Percentiles rank a stretch among this genome's conserved stretches.
These are phyloP conservation scores for Boletales sp. DNA, from an alignment of 768 basidiomycete species.

Conservation along the genomic window DNA sequence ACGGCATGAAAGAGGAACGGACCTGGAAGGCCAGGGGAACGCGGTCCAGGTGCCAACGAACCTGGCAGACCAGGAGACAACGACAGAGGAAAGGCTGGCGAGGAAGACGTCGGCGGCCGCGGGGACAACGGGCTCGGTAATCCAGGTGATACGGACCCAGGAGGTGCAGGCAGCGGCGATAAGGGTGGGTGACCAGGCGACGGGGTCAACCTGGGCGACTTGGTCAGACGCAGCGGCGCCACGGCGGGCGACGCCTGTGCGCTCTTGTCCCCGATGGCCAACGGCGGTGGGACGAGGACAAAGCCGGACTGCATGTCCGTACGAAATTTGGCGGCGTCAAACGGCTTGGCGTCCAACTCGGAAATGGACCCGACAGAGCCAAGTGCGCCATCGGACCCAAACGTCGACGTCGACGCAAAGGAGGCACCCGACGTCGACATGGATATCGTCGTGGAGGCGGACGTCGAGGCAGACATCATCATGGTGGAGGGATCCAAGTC, in stretches of 20 bases:
- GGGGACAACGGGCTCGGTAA: constrained; percentile 7
- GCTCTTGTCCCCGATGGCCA: constrained; percentile 10
- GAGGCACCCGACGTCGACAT: constrained; percentile 10
- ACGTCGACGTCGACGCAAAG: constrained; percentile 16
- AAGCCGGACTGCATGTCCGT: constrained; percentile 11
- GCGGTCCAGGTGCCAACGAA: constrained; percentile 17
- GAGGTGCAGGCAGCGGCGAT: constrained; percentile 11
- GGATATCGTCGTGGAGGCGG: constrained; percentile 15
- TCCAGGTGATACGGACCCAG: constrained; percentile 11
- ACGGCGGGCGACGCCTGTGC: constrained; percentile 7
- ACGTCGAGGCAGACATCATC: constrained; percentile 10
- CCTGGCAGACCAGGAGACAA: constrained; percentile 17
- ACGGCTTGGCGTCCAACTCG: constrained; percentile 18
- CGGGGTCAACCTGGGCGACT: constrained; percentile 21
- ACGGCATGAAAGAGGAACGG: constrained; percentile 10
- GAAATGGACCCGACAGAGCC: constrained; percentile 20
- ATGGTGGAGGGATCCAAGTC: too few species aligned
- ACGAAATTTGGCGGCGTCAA: constrained; percentile 14
- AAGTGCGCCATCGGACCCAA: constrained; percentile 11
- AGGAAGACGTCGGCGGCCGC: neutral
- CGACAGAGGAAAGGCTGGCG: constrained; percentile 13
- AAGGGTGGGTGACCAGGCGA: constrained; percentile 14
- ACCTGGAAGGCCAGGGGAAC: constrained; percentile 25
- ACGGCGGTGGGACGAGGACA: constrained; percentile 22
- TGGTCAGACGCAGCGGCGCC: constrained; percentile 25